A percentile compares a stretch with the other conserved stretches of the same genome.
Conservation (phyloP, 768 basidiomycete genomes). For the Stropharia rugosoannulata region DNA sequence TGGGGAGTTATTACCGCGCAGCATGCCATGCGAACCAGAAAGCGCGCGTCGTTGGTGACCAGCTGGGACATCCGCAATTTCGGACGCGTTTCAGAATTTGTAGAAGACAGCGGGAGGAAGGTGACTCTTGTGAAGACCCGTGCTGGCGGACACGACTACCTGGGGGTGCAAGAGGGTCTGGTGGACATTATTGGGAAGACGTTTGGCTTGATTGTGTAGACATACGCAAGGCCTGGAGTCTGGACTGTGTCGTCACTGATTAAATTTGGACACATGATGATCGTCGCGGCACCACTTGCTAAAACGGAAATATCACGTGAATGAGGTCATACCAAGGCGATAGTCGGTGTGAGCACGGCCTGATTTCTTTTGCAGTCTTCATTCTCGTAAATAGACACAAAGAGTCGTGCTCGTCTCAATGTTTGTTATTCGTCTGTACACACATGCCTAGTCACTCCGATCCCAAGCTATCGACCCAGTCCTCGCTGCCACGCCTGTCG, state of each 20-base stretch:
- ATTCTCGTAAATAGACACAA: not conserved
- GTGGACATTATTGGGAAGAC: conserved; percentile 57
- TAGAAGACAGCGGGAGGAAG: conserved; percentile 35
- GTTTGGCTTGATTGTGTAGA: conserved; percentile 26
- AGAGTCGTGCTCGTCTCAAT: not conserved
- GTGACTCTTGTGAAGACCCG: conserved; percentile 60
- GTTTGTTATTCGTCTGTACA: not conserved
- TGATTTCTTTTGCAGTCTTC: not conserved
- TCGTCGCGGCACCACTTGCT: too few species aligned
- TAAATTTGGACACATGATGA: too few species aligned
- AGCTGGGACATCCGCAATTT: conserved; percentile 50
- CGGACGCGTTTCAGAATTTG: conserved; percentile 58
- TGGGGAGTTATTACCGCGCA: conserved; percentile 43
- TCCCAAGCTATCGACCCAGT: not conserved
- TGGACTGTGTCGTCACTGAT: too few species aligned
- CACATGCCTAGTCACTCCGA: conserved; percentile 4
- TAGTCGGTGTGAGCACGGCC: not conserved
- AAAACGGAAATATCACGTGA: not conserved
- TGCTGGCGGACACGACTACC: conserved; percentile 61
- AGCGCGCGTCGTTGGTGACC: conserved; percentile 44
- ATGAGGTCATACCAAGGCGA: not conserved
- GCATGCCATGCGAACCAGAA: conserved; percentile 36
- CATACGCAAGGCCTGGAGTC: too few species aligned
- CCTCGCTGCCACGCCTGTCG: conserved; percentile 1
- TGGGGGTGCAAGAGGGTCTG: conserved; percentile 70